Percentiles rank a stretch among this genome's conserved stretches.
These are phyloP conservation scores for Candida ascalaphidarum DNA, from an alignment of 805 yeast genomes.

Conservation along the genomic window DNA sequence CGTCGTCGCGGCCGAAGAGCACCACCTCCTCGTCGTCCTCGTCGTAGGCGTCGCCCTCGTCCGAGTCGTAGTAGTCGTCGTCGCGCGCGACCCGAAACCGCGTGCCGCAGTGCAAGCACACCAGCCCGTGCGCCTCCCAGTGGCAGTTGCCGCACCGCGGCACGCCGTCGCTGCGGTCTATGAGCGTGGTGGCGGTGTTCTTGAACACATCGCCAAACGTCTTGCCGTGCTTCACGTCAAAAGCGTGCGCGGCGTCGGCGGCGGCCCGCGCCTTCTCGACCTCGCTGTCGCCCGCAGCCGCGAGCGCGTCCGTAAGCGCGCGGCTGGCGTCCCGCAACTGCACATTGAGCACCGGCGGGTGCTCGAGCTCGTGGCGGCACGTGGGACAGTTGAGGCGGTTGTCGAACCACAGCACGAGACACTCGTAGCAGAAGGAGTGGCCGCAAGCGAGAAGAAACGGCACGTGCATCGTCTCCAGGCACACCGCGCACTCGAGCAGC, in stretches of 20 bases:
- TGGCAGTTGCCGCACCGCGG: conserved; percentile 69
- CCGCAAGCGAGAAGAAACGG: conserved; percentile 65
- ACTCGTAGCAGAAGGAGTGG: conserved; percentile 63
- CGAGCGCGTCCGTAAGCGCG: conserved; percentile 27
- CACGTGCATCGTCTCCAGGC: conserved; percentile 59
- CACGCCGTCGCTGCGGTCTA: conserved; percentile 64
- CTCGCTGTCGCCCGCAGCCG: conserved; percentile 14
- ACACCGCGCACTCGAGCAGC: conserved; percentile 49
- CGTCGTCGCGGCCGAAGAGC: conserved; percentile 6
- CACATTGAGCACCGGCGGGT: conserved; percentile 46
- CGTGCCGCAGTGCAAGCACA: conserved; percentile 63
- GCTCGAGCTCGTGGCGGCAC: conserved; percentile 44
- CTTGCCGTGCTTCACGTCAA: conserved; percentile 26
- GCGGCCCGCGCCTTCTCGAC: conserved; percentile 13
- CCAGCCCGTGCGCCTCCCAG: conserved; percentile 67
- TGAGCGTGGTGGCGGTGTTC: conserved; percentile 41
- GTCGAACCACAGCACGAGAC: conserved; percentile 57
- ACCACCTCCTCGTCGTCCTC: conserved; percentile 24
- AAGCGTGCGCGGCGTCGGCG: conserved; percentile 24
- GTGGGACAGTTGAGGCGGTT: conserved; percentile 58
- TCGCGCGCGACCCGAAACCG: conserved; percentile 31
- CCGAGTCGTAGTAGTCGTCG: conserved; percentile 26
- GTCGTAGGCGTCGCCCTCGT: conserved; percentile 27
- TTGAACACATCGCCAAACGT: conserved; percentile 45
- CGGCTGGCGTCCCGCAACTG: conserved; percentile 39